Evolutionary conservation across 352 stramenopile species (phyloP).

Genomic region (Globisporangium megalacanthum): DNA sequence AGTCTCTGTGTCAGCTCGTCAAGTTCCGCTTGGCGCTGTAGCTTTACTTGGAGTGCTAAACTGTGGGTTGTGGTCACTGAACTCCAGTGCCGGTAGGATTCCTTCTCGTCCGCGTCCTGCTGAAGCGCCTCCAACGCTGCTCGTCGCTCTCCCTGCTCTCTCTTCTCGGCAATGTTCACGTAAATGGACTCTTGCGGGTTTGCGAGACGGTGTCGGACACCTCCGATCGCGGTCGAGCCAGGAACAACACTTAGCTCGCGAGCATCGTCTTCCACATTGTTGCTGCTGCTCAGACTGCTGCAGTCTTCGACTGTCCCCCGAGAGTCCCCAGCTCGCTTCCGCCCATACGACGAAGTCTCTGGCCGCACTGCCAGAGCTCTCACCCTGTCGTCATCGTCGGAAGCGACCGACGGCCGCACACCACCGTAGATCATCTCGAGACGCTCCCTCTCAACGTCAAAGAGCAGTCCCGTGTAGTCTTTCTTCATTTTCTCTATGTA

Average conservation of each 20-base stretch:
- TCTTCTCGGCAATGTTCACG: conserved; percentile 18
- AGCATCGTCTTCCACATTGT: conserved; percentile 4
- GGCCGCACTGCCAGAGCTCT: too few relatives aligned
- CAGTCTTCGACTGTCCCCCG: too few relatives aligned
- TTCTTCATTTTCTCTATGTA: conserved; percentile 74
- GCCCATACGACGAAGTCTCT: neutral
- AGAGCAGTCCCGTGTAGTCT: conserved; percentile 71
- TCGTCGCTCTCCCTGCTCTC: conserved; percentile 12
- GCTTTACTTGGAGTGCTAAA: conserved; percentile 35
- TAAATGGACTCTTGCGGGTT: conserved; percentile 53
- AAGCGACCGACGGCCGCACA: conserved; percentile 12
- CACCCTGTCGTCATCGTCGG: conserved; percentile 6
- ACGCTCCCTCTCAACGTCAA: conserved; percentile 63
- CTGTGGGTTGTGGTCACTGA: conserved; percentile 7
- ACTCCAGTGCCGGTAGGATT: neutral
- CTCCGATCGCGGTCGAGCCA: conserved; percentile 1
- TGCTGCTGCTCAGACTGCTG: neutral
- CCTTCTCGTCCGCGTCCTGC: conserved; percentile 3
- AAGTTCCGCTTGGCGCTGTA: conserved; percentile 39
- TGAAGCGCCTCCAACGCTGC: conserved; percentile 7
- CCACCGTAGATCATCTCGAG: conserved; percentile 53
- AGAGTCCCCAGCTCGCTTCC: conserved; percentile 2
- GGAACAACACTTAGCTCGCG: neutral
- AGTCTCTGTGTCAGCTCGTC: conserved; percentile 17
- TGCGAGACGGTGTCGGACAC: conserved; percentile 20